Evolutionary conservation across 139 green algal species (phyloP), one percentile per base, ranked within the genome.

Genomic region (Chlamydomonas schloesseri): DNA sequence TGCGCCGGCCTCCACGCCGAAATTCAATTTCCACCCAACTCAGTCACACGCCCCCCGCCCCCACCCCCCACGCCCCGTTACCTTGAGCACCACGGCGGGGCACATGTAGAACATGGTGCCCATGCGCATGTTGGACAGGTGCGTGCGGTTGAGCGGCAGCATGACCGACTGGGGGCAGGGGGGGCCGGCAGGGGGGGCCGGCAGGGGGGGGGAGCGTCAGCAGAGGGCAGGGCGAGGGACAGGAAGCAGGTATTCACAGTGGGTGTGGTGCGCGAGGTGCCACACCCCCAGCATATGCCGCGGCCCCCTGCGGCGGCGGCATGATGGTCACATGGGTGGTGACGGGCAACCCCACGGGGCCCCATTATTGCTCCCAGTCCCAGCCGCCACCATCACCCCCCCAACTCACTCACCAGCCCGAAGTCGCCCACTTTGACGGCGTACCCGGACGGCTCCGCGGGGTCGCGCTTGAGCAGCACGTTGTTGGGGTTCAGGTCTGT

Each of bases 391-490:
- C 58, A 65, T 28, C 18, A 28, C 20, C 58, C 33, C 33, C 13
- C 68, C n/a, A n/a, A 29, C 3, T 8, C 71, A 26, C 47, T 46
- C 29, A 42, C 11, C 14, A 87, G 82, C 18, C 82, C 82, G 55
- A 87, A 87, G 82, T 87, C 82, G 3, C 71, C 71, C 9, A 87
- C 53, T 21, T 87, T 87, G 36, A 78, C 58, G 29, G n/a, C n/a
- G 20, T n/a, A 55, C 11, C 82, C 82, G 18, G 55, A 71, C 24
- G 69, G 71, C 28, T 46, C 50, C 29, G 18, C 17, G 17, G 33
- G 37, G 53, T 84, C 67, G 21, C 36, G 71, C 83, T 91, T 89
- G 24, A 89, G 76, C 71, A 89, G 70, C 21, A 89, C 88, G 47
- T 89, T 91, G 70, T 82, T 80, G 65, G 69, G 58, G 55, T 89